Evolutionary conservation across 1,139 yeast genomes (phyloP), one percentile per base, ranked within the genome.

Genomic region (Sugiyamaella novakii): DNA sequence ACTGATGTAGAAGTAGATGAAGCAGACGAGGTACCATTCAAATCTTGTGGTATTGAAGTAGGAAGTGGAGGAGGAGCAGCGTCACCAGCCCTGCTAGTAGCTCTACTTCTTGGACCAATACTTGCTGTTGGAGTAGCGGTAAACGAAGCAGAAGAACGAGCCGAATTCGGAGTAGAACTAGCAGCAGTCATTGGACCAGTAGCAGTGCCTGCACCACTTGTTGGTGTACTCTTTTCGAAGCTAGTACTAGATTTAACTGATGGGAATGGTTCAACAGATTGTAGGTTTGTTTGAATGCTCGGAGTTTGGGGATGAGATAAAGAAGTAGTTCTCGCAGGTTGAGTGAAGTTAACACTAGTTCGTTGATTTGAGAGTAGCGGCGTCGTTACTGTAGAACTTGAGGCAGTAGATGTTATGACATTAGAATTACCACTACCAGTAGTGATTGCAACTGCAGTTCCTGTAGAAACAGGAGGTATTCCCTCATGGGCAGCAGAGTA

Each of bases 51-150:
- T 5, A 51, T 45, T 22, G 46, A 18, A 17, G 52, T 43, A 10
- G 54, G 55, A n/a, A 46, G 39, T 5, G 46, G 49, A 11, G 47
- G 50, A 4, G 52, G 51, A 12, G 52, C 52, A 12, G 47, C 42
- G 35, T 56, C 60, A 29, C 57, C 61, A 8, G 63, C 63, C 19
- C 63, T 50, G 37, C 61, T 57, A 5, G 63, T 52, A 5, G 63
- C 62, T 34, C 62, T 45, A 29, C 58, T 53, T 12, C 63, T 49
- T 7, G 50, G 28, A 2, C 53, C 52, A 12, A 42, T 41, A 34
- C 46, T 42, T 12, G 18, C 22, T 8, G 46, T 33, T 7, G 59
- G 52, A 3, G 59, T 51, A 15, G 49, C 36, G 6, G 50, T 19
- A 5, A 49, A 44, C 5, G 52, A 29, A 21, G 52, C 44, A 8